A percentile compares a stretch with the other conserved stretches of the same genome.
Evolutionary conservation across 148 eudicot species (phyloP).

Genomic region (Amaranthus cruentus): DNA sequence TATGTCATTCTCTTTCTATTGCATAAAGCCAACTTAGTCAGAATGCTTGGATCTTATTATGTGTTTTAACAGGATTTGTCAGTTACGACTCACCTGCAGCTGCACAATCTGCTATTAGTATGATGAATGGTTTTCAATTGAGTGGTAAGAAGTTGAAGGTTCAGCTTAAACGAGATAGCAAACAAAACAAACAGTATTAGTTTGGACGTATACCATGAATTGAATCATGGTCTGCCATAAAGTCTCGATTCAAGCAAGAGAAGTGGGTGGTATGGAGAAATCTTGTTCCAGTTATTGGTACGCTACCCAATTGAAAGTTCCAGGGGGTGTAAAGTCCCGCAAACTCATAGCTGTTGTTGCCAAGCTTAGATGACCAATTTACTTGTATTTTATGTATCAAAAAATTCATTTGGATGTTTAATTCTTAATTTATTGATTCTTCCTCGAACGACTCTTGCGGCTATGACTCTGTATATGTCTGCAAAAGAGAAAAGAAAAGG

Average conservation of each 20-base stretch:
- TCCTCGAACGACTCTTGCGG: conserved; percentile 29
- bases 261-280: conserved; percentile 16
- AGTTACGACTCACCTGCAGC: conserved; percentile 85
- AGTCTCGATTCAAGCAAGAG: conserved; percentile 15
- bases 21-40: background rate
- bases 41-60: conserved; percentile 27
- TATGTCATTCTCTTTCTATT: conserved; percentile 24
- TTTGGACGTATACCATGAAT: conserved; percentile 27
- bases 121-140: conserved; percentile 89
- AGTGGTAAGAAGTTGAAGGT: conserved; percentile 97
- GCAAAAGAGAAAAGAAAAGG: conserved; percentile 11
- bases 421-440: conserved; percentile 70
- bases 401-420: conserved; percentile 50
- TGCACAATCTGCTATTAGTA: conserved; percentile 79
- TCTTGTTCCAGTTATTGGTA: conserved; percentile 17
- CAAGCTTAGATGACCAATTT: conserved; percentile 32
- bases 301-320: conserved; percentile 26
- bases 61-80: conserved; percentile 70
- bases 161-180: conserved; percentile 89
- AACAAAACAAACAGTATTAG: conserved; percentile 56
- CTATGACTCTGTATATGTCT: conserved; percentile 22
- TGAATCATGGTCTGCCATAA: background rate
- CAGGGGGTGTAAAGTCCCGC: conserved; percentile 23
- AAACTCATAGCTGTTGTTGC: conserved; percentile 44
- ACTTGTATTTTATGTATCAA: conserved; percentile 64